These are phyloP conservation scores for Macrophomina pseudophaseolina DNA, from an alignment of 2,329 filamentous ascomycete species.

Conservation along the genomic window DNA sequence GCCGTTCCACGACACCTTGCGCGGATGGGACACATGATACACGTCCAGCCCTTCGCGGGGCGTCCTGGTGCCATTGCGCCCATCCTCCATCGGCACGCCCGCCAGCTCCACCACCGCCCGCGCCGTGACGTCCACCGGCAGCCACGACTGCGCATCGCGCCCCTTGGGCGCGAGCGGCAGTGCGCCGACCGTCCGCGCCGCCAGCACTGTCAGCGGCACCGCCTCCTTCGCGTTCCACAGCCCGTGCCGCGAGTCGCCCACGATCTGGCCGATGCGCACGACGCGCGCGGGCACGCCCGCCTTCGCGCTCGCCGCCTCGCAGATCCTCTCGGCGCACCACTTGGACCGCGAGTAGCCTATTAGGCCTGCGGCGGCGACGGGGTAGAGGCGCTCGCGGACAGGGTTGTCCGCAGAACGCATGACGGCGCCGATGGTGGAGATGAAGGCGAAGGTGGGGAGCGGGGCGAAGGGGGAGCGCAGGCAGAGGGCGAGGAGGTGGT, in stretches of 20 bases:
- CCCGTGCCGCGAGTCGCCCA: conserved; percentile 53
- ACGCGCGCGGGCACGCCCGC: conserved; percentile 32
- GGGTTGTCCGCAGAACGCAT: neutral
- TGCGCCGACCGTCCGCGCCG: conserved; percentile 52
- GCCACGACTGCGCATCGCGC: conserved; percentile 33
- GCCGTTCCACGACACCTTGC: conserved; percentile 56
- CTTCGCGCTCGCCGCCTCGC: conserved; percentile 44
- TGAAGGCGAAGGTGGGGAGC: conserved; percentile 11
- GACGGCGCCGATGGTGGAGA: conserved; percentile 20
- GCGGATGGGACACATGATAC: conserved; percentile 59
- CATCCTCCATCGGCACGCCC: neutral
- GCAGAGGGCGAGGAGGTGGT: conserved; percentile 47
- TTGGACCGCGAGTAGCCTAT: conserved; percentile 32
- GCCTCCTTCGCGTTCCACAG: conserved; percentile 58
- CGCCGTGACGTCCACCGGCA: conserved; percentile 12
- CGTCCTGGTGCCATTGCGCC: neutral
- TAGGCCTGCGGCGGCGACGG: neutral
- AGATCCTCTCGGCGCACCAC: conserved; percentile 64
- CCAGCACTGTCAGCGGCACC: conserved; percentile 56
- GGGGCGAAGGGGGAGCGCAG: conserved; percentile 28
- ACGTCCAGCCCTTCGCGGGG: conserved; percentile 35
- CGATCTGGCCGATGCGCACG: conserved; percentile 49
- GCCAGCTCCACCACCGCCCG: neutral
- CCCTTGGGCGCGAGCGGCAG: conserved; percentile 48
- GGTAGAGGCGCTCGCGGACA: neutral